Evolutionary conservation across 2,329 filamentous ascomycete species (phyloP), one percentile per base, ranked within the genome.

Genomic region (Pochonia chlamydosporia): DNA sequence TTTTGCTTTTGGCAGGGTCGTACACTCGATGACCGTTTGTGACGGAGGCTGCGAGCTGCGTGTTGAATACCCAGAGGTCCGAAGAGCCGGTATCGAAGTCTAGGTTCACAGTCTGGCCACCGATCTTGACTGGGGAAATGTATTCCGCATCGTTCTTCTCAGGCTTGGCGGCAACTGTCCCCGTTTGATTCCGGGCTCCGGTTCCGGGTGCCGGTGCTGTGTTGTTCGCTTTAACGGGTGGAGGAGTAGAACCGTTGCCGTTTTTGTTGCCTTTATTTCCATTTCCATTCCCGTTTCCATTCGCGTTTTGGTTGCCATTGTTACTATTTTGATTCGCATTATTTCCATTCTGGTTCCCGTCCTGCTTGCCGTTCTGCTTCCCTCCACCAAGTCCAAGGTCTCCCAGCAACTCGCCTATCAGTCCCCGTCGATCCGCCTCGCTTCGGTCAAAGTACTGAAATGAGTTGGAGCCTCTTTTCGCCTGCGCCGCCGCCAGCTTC

Each of bases 231-330:
- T n/a, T n/a, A n/a, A n/a, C n/a, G n/a, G n/a, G n/a, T n/a, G n/a
- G n/a, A n/a, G n/a, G n/a, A n/a, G n/a, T n/a, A n/a, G 33, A 9
- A 16, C 9, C 33, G 18, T 8, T 11, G 33, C 33, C 16, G 14
- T 13, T 39, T n/a, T 23, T 11, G 36, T 41, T 47, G 16, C 39
- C 31, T 8, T 16, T 23, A 16, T 42, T 36, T 14, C 31, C 18
- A 5, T 13, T 30, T 16, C 5, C 31, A n/a, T 23, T 31, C 6
- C 21, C 14, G 20, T 26, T 21, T 16, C n/a, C 39, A 14, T 18
- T 10, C 9, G 8, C 73, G 56, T 85, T 83, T 51, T 80, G 78
- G 33, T 36, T 36, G 4, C 41, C 26, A 6, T 37, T 37, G 30
- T 40, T 40, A 2, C 40, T 40, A 4, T 9, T 18, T 14, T 37